Conservation (phyloP, 1,139 yeast genomes). For the Groenewaldozyma auringiensis region DNA sequence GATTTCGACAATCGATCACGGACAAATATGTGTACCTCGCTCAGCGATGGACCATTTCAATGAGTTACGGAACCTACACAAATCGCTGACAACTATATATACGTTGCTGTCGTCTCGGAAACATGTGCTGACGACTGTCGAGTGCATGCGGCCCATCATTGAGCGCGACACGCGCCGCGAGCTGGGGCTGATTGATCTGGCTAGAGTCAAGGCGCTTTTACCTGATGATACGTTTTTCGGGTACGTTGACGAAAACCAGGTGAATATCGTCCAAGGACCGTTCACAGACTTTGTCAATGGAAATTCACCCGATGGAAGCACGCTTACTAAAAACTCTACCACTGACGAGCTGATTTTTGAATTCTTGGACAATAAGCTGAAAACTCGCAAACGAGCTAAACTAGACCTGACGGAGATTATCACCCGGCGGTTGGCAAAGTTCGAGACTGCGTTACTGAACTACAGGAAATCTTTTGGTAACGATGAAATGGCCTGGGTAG, state of each 20-base stretch:
- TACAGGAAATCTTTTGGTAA: conserved; percentile 17
- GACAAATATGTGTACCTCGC: too few relatives aligned
- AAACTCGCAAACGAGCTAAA: conserved; percentile 10
- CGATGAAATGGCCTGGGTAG: conserved; percentile 28
- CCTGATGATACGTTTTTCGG: conserved; percentile 65
- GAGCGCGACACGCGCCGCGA: conserved; percentile 31
- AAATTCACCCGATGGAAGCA: too few relatives aligned
- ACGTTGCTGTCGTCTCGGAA: conserved; percentile 50
- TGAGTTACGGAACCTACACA: conserved; percentile 13
- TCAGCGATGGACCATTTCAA: neutral
- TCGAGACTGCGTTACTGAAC: conserved; percentile 36
- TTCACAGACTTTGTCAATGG: conserved; percentile 11
- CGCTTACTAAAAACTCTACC: conserved; percentile 18
- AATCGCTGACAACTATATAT: conserved; percentile 37
- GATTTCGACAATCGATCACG: neutral
- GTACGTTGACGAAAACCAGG: conserved; percentile 44
- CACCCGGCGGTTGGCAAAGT: conserved; percentile 48
- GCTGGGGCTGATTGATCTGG: conserved; percentile 44
- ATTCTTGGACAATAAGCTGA: conserved; percentile 60
- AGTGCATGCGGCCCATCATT: conserved; percentile 41
- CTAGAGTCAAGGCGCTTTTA: conserved; percentile 52
- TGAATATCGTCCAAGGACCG: conserved; percentile 14
- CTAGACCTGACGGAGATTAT: conserved; percentile 44
- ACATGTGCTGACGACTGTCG: conserved; percentile 49
- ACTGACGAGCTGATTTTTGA: conserved; percentile 64